Percentiles rank a stretch among this genome's conserved stretches.
Conservation (phyloP, 2,329 filamentous ascomycete species). For the Tolypocladium album region DNA sequence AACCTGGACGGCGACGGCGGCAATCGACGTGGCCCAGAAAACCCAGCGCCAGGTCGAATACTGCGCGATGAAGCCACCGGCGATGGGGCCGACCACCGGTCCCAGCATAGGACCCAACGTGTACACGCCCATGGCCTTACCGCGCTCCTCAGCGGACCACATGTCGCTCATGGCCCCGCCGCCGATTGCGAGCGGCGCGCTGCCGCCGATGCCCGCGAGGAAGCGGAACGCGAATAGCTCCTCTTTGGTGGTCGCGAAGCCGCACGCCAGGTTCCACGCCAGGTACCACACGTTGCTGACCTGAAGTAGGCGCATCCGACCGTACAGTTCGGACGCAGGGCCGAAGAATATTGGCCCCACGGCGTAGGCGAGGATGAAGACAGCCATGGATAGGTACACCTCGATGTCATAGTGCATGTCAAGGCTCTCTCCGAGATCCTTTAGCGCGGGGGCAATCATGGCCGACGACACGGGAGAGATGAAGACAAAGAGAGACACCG, state of each 20-base stretch:
- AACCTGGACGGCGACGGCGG: neutral
- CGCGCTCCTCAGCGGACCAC: neutral
- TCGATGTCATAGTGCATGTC: neutral
- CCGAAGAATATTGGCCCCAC: neutral
- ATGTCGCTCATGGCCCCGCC: neutral
- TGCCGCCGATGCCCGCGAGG: neutral
- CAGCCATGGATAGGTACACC: neutral
- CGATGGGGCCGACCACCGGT: neutral
- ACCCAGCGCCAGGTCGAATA: neutral
- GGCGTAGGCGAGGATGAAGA: neutral
- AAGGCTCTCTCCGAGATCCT: neutral
- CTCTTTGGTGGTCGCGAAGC: neutral
- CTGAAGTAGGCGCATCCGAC: neutral
- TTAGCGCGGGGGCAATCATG: neutral
- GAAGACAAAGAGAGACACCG: neutral
- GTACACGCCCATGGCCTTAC: neutral
- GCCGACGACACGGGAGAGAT: neutral
- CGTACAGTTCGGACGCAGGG: neutral
- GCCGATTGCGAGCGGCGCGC: neutral
- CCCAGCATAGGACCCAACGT: neutral
- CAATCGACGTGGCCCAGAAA: neutral
- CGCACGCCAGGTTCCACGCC: neutral
- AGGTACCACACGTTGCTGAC: neutral
- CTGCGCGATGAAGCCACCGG: neutral
- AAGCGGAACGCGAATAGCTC: neutral